Conservation (phyloP, 139 green algal genomes). For the Volvox africanus region DNA sequence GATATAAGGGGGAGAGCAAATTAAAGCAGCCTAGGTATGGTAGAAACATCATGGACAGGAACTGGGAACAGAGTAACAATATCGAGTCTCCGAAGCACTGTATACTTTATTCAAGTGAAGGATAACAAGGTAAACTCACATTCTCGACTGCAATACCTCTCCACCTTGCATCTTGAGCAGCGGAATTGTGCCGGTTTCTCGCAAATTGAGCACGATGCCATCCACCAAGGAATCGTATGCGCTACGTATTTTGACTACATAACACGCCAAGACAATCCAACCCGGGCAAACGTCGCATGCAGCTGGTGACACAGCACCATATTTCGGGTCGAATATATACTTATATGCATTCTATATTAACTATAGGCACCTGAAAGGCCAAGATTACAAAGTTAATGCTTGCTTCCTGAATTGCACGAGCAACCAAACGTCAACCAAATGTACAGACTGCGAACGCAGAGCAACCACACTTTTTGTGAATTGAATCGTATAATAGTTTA, state of each 20-base stretch:
- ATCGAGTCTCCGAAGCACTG: too few species aligned
- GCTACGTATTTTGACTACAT: not conserved
- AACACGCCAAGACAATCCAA: not conserved
- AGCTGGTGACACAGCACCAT: too few species aligned
- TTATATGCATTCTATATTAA: too few species aligned
- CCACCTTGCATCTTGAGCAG: constrained; percentile 24
- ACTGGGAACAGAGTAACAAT: too few species aligned
- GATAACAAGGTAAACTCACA: constrained; percentile 2
- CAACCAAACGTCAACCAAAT: not conserved
- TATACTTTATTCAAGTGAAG: too few species aligned
- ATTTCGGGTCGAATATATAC: too few species aligned
- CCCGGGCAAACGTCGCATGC: too few species aligned
- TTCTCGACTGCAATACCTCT: constrained; percentile 32
- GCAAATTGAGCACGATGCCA: constrained; percentile 22
- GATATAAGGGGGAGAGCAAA: not conserved
- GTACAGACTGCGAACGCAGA: not conserved
- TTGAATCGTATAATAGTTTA: too few species aligned
- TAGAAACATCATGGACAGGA: too few species aligned
- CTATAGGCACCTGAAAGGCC: too few species aligned
- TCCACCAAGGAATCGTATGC: not conserved
- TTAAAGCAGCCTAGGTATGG: too few species aligned
- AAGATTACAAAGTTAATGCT: not conserved
- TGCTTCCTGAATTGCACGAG: not conserved
- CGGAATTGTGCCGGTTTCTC: not conserved
- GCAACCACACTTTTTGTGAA: not conserved